Conservation (phyloP, 495 filamentous ascomycete genomes). For the Penicillium coffeae region DNA sequence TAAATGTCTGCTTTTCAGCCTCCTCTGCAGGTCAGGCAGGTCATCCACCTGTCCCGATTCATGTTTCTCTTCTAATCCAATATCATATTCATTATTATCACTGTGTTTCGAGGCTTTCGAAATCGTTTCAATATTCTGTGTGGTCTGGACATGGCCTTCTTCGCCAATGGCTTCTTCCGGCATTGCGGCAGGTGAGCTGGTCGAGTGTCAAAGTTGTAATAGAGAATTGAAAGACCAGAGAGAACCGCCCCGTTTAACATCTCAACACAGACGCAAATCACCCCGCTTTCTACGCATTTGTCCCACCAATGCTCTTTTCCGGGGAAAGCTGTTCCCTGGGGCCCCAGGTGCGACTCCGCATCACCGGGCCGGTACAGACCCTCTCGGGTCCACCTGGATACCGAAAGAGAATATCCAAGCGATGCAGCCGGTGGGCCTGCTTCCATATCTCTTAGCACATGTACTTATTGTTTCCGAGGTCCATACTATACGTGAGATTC, state of each 20-base stretch:
- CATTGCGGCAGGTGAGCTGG: neutral
- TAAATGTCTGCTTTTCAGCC: conserved; percentile 3
- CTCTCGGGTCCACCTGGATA: neutral
- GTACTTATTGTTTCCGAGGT: no score
- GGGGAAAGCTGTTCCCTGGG: neutral
- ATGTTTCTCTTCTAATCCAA: neutral
- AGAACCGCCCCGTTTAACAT: no score
- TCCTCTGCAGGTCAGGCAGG: conserved; percentile 1
- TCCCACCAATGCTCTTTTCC: neutral
- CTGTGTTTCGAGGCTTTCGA: neutral
- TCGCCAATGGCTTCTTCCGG: neutral
- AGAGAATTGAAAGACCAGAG: no score
- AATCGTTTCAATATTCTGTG: neutral
- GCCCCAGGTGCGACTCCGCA: neutral
- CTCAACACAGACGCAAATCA: neutral
- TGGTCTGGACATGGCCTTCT: neutral
- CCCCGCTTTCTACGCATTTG: neutral
- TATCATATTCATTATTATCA: neutral
- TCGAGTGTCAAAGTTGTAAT: neutral
- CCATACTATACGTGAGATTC: no score
- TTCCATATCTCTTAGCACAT: neutral
- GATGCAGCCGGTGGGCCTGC: neutral
- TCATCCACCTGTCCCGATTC: neutral
- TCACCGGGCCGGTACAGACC: conserved; percentile 1
- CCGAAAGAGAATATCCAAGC: neutral